These are phyloP conservation scores for Psidium guajava DNA, from an alignment of 345 rosid species.

Conservation along the genomic window DNA sequence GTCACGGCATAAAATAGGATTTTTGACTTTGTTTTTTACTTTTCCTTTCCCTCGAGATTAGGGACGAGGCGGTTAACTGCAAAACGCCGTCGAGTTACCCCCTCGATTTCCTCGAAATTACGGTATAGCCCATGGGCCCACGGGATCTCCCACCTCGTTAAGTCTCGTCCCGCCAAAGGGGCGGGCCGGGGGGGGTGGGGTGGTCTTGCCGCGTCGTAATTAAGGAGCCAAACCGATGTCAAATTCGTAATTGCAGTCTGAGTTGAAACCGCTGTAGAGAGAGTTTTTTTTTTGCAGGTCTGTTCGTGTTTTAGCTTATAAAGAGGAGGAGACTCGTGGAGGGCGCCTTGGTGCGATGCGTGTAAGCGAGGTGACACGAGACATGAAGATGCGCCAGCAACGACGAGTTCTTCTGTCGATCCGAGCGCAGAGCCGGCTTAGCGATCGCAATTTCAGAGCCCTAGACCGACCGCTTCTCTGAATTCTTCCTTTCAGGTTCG, in stretches of 20 bases:
- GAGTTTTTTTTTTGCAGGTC: neutral
- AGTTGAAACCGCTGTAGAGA: neutral
- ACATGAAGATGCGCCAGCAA: slow-evolving; percentile 9
- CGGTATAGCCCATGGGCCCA: neutral
- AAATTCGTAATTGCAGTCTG: neutral
- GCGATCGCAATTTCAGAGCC: neutral
- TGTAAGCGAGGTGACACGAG: slow-evolving; percentile 34
- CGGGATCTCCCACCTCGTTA: neutral
- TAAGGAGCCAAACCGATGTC: neutral
- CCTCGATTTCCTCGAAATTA: neutral
- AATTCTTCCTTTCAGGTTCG: neutral
- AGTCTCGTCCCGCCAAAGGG: neutral
- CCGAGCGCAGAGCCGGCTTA: neutral
- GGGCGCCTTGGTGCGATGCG: slow-evolving; percentile 33
- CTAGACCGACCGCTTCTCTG: neutral
- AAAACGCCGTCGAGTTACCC: too few species aligned
- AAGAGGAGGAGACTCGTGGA: slow-evolving; percentile 35
- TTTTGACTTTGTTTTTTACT: neutral
- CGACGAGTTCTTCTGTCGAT: neutral
- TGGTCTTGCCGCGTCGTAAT: neutral
- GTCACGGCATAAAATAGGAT: neutral
- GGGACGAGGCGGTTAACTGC: neutral
- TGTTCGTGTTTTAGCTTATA: neutral
- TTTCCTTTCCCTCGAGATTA: neutral
- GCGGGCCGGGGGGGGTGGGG: too few species aligned